A percentile compares a stretch with the other conserved stretches of the same genome.
Conservation (phyloP, 2,329 filamentous ascomycete species). For the Phyllosticta citrichinensis region DNA sequence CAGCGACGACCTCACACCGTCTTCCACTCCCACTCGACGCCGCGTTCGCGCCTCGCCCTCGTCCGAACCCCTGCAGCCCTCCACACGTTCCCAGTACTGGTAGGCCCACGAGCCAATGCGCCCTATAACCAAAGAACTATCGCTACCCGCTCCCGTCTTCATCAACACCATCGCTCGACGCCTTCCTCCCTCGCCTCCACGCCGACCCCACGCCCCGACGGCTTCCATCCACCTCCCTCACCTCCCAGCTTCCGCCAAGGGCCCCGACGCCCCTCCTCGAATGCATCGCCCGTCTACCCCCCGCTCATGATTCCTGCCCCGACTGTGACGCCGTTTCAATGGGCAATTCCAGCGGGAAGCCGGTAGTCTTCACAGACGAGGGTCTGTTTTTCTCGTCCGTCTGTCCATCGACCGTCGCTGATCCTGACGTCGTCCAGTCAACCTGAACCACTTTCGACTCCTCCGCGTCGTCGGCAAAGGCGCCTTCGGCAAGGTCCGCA, state of each 20-base stretch:
- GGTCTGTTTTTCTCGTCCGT: conserved; percentile 45
- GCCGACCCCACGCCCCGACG: background rate
- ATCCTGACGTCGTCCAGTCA: conserved; percentile 50
- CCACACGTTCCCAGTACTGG: background rate
- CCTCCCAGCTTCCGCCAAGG: background rate
- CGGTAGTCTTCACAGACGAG: conserved; percentile 85
- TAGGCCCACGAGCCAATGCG: background rate
- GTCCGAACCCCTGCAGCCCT: background rate
- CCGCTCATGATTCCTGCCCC: conserved; percentile 9
- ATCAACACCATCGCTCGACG: background rate
- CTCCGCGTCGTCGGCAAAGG: conserved; percentile 93
- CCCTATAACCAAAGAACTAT: background rate
- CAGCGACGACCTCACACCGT: no score
- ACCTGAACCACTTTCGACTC: conserved; percentile 93
- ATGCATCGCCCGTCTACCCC: conserved; percentile 3
- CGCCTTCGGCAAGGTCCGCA: conserved; percentile 96
- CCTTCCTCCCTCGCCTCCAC: background rate
- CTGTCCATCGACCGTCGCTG: conserved; percentile 6
- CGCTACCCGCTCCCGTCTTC: background rate
- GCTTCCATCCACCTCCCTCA: background rate
- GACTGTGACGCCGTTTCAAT: conserved; percentile 40
- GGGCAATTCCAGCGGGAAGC: conserved; percentile 94
- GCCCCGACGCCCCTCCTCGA: background rate
- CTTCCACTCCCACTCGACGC: background rate
- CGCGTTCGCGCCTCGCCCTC: background rate